Base-by-base conservation (phyloP, 208 protist genomes). In the Leptomonas pyrrhocoris region DNA sequence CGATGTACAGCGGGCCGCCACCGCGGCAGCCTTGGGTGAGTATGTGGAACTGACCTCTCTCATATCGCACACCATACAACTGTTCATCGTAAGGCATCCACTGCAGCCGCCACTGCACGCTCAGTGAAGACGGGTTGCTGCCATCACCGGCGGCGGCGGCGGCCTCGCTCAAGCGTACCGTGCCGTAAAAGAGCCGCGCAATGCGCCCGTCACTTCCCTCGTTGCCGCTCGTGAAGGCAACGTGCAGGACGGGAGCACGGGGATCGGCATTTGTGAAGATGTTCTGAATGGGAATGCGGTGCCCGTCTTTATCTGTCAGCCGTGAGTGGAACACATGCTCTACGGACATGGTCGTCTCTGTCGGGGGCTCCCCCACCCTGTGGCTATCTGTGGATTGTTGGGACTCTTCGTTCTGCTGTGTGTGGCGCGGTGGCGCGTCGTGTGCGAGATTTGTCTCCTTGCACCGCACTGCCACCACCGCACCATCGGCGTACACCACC, bases 401-500 rank as follows among this genome's bases (percentile, higher is more conserved):
- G 25, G 63, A 58, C 21, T 66, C 23, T 38, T 74, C 61, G 21
- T 74, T 49, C 28, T 53, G 30, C n/a, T 68, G 31, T 9, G 48
- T 64, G 25, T 56, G 27, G 48, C 19, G 28, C 30, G 40, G 48
- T 9, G 31, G 15, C 18, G 1, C 21, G 49, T 21, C 53, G 1
- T n/a, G 25, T 25, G 43, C 30, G 3, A 28, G 28, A 16, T 2
- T 46, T 2, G 23, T 30, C 34, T 61, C 58, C 27, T 28, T 15
- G 58, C 75, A 80, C 34, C 48, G 64, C 48, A 78, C 55, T 16
- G 59, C 79, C 30, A 73, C 60, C 23, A 89, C 66, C 4, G 66
- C 50, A 51, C 80, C 70, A 42, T 93, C 84, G 21, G 72, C 73
- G 72, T 86, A 93, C 18, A 88, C 53, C 6, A 85, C 69, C 87